phyloP scores from a whole-genome alignment of 805 yeast genomes.

The Cyberlindnera meyerae region DNA sequence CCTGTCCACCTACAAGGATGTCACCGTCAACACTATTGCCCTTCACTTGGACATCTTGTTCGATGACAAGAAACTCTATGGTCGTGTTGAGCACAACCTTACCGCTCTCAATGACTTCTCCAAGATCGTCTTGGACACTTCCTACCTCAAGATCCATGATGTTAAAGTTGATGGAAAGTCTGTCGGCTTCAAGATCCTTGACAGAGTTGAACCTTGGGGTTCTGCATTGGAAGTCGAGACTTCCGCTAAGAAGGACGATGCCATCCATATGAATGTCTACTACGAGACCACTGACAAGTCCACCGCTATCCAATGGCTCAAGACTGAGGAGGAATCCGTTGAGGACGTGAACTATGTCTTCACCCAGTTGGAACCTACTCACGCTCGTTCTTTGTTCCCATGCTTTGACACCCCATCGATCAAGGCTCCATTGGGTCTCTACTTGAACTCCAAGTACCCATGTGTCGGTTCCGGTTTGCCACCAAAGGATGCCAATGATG shows the following conservation, averaged over 20 bases:
- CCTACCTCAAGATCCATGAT: slow-evolving; percentile 45
- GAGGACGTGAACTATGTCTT: slow-evolving; percentile 54
- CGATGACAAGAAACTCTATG: slow-evolving; percentile 44
- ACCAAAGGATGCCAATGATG: slow-evolving; percentile 14
- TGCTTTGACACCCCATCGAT: slow-evolving; percentile 88
- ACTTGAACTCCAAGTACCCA: slow-evolving; percentile 59
- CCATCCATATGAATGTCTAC: slow-evolving; percentile 34
- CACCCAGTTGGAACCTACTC: slow-evolving; percentile 90
- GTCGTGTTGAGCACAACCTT: slow-evolving; percentile 49
- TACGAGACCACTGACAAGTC: slow-evolving; percentile 70
- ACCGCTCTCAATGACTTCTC: slow-evolving; percentile 26
- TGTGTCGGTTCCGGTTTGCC: slow-evolving; percentile 68
- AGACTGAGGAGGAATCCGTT: slow-evolving; percentile 60
- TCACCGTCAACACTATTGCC: slow-evolving; percentile 46
- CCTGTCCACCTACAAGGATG: slow-evolving; percentile 59
- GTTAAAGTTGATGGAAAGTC: slow-evolving; percentile 40
- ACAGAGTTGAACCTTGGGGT: slow-evolving; percentile 53
- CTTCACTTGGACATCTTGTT: slow-evolving; percentile 55
- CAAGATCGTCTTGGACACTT: slow-evolving; percentile 61
- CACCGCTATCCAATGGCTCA: slow-evolving; percentile 84
- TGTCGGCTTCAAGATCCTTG: slow-evolving; percentile 30
- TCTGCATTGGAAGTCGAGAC: slow-evolving; percentile 38
- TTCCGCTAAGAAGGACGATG: slow-evolving; percentile 6
- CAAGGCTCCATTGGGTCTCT: slow-evolving; percentile 58
- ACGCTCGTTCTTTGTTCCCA: slow-evolving; percentile 83